Base-by-base conservation (phyloP, 2,329 filamentous ascomycete species). In the Penicillium olsonii region DNA sequence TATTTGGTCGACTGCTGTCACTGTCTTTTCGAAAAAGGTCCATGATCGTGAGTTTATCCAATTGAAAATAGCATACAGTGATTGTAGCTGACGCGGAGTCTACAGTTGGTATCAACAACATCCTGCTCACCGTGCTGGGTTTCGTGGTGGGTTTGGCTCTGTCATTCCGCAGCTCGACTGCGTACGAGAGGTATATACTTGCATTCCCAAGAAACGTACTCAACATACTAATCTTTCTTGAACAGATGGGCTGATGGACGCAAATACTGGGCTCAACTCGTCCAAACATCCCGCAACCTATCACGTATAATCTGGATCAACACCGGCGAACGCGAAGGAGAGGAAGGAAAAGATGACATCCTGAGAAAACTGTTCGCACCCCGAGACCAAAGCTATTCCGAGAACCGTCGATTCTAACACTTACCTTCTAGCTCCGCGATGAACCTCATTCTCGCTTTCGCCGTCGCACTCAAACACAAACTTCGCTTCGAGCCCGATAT, bases 261-360 rank as follows among this genome's bases (percentile, higher is more conserved):
- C 31, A 83, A 82, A 59, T 82, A 78, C 60, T 87, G 84, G 83
- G 76, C 83, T 1, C 74, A 81, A 48, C 65, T 85, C 39, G 75
- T 77, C 34, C 74, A 84, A 22, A 74, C 77, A 3, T 77, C 78
- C 12, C 79, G 83, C 47, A 84, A 81, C 49, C 66, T 85, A 41
- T 77, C 81, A 4, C 84, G 92, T 18, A 78, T 88, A 9, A 88
- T 94, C 65, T 96, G 92, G 92, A 79, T 96, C 26, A 88, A 95
- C 61, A 78, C 82, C 7, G 63, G 72, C 3, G 87, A 88, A 65
- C 76, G 86, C 14, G 75, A 80, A 58, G 76, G 78, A 24, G 75
- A 81, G 38, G 46, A 75, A 2, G 78, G 78, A 17, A 90, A 89
- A 61, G 78, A 87, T 37, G 84, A 87, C 56, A 63, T 91, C 2